Conservation (phyloP, 2,329 filamentous ascomycete species). For the Microcera coccophila region DNA sequence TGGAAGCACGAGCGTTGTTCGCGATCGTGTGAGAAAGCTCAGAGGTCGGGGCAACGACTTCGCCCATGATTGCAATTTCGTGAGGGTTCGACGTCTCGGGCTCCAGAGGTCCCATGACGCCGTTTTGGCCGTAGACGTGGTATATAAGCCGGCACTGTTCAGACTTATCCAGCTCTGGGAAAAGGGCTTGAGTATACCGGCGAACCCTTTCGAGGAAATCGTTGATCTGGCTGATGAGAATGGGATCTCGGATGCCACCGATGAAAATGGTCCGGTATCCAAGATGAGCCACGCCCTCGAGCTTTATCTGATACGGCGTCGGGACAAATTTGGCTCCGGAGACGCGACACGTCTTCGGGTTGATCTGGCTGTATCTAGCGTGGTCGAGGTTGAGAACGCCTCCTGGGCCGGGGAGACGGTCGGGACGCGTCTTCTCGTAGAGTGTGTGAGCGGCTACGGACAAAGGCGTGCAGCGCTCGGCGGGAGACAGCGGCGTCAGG, state of each 20-base stretch:
- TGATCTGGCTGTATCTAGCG: slow-evolving; percentile 22
- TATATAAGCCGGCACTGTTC: slow-evolving; percentile 39
- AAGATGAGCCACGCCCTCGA: slow-evolving; percentile 42
- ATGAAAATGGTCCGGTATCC: slow-evolving; percentile 46
- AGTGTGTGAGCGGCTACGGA: slow-evolving; percentile 51
- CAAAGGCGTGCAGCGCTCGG: slow-evolving; percentile 41
- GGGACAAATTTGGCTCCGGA: slow-evolving; percentile 36
- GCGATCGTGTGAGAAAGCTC: slow-evolving; percentile 41
- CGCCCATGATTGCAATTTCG: slow-evolving; percentile 44
- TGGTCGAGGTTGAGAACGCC: slow-evolving; percentile 41
- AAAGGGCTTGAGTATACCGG: slow-evolving; percentile 18
- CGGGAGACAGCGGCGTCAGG: slow-evolving; percentile 38
- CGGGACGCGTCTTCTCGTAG: slow-evolving; percentile 53
- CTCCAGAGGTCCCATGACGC: slow-evolving; percentile 31
- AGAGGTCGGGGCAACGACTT: slow-evolving; percentile 42
- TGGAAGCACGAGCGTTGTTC: slow-evolving; percentile 37
- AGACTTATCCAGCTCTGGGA: slow-evolving; percentile 18
- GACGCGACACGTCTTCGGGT: too few species aligned
- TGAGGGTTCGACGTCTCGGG: slow-evolving; percentile 22
- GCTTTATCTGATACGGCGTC: slow-evolving; percentile 43
- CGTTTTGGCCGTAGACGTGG: slow-evolving; percentile 42
- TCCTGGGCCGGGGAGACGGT: slow-evolving; percentile 47
- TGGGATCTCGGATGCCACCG: slow-evolving; percentile 44
- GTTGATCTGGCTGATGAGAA: slow-evolving; percentile 41
- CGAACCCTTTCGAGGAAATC: slow-evolving; percentile 30